Base-by-base conservation (phyloP, 2,329 filamentous ascomycete species). In the Stylonectria norvegica region DNA sequence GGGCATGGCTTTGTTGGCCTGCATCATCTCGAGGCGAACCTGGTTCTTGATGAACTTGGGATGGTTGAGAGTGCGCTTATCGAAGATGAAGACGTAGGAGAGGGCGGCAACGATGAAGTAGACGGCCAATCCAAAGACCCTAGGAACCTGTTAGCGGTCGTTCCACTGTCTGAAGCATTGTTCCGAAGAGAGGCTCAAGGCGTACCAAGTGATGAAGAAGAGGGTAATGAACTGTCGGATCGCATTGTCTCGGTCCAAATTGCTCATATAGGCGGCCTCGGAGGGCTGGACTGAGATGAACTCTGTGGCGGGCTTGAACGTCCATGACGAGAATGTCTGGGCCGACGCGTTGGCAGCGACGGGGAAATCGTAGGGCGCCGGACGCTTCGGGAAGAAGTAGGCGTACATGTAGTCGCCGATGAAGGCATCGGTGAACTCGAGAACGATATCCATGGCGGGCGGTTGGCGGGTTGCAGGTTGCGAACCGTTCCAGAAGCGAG, bases 11-110 rank as follows among this genome's bases (percentile, higher is more conserved):
- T 67, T 65, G 67, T 83, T 80, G 48, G 90, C 82, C 68, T 95
- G 89, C 49, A 73, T 72, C 58, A 97, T 95, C 65, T 97, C 91
- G 56, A 89, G 78, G 44, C 75, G 72, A 49, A 96, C 84, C 66
- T 96, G 91, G 68, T 95, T 91, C 70, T 93, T 94, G 60, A 96
- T 83, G 66, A 91, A 97, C 61, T 93, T 93, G 34, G 91, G 91
- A 64, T 97, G 91, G 37, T 88, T 73, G 67, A 91, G 81, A 31
- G 87, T 93, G 29, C 81, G 78, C 67, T 96, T 93, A 68, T 96
- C 90, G 70, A 95, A 96, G 60, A 96, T 75, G 69, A 95, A 85
- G 58, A 84, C 57, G 68, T 94, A 97, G 12, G 89, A 95, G 14
- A 94, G 73, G 5, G 83, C 76, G 4, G 90, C 86, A 61, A 88